Conservation (phyloP, 148 eudicot species). For the Suaeda aralocaspica region DNA sequence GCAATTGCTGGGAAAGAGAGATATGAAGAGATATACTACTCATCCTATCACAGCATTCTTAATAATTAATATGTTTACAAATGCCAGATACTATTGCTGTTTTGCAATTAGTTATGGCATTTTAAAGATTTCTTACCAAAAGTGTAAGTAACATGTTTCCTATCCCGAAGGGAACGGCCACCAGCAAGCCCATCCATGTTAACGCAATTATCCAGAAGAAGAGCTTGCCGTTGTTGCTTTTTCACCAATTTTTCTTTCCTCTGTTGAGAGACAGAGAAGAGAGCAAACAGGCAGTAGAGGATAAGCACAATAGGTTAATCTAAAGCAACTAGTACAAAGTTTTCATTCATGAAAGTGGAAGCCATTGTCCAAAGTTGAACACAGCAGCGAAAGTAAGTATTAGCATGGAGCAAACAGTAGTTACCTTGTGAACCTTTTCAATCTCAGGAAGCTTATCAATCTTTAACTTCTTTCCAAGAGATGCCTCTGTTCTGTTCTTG, state of each 20-base stretch:
- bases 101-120: neutral
- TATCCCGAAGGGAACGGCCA: slow-evolving; percentile 91
- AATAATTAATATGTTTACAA: neutral
- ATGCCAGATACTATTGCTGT: neutral
- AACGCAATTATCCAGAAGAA: slow-evolving; percentile 71
- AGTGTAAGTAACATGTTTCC: slow-evolving; percentile 93
- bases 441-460: slow-evolving; percentile 89
- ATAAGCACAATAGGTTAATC: neutral
- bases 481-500: slow-evolving; percentile 79
- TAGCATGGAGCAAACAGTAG: slow-evolving; percentile 6
- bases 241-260: slow-evolving; percentile 79
- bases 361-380: neutral
- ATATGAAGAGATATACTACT: neutral
- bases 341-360: slow-evolving; percentile 5
- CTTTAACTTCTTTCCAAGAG: slow-evolving; percentile 88
- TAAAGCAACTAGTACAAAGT: slow-evolving; percentile 1
- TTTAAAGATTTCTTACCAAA: slow-evolving; percentile 52
- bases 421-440: slow-evolving; percentile 89
- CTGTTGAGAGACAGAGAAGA: slow-evolving; percentile 29
- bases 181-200: slow-evolving; percentile 65
- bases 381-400: neutral
- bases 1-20: neutral
- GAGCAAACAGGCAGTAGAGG: neutral
- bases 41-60: neutral
- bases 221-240: slow-evolving; percentile 91